phyloP scores from a whole-genome alignment of 2,329 filamentous ascomycete species.

The Zymoseptoria brevis region DNA sequence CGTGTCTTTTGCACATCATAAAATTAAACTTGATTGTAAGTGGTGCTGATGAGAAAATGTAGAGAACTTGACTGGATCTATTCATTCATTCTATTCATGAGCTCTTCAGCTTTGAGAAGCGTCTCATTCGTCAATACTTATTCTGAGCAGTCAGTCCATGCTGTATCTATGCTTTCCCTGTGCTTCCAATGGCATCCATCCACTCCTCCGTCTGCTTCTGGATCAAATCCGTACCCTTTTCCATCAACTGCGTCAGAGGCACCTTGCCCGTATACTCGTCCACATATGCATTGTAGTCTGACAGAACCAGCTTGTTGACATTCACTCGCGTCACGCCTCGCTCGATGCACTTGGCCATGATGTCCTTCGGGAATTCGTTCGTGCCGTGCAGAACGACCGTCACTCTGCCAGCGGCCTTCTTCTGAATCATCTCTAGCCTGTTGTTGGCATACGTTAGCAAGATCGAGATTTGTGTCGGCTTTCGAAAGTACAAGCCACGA shows the following conservation, averaged over 20 bases:
- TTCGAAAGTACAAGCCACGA: constrained; percentile 1
- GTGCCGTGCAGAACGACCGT: constrained; percentile 52
- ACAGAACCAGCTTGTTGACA: constrained; percentile 51
- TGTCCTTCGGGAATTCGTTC: constrained; percentile 49
- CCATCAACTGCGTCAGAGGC: constrained; percentile 47
- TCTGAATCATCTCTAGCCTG: constrained; percentile 41
- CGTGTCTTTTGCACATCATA: too few relatives aligned
- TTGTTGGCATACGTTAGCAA: background rate
- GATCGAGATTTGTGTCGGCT: background rate
- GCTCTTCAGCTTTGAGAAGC: background rate
- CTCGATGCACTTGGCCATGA: constrained; percentile 48
- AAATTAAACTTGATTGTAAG: too few relatives aligned
- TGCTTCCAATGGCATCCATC: constrained; percentile 39
- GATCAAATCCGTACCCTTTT: constrained; percentile 48
- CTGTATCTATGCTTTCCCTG: constrained; percentile 13
- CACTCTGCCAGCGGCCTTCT: constrained; percentile 42
- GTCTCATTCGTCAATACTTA: background rate
- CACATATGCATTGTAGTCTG: constrained; percentile 41
- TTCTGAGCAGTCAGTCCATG: background rate
- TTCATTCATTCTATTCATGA: background rate
- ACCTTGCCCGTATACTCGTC: constrained; percentile 43
- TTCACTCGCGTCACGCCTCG: constrained; percentile 51
- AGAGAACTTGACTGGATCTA: background rate
- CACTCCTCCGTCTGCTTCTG: constrained; percentile 48
- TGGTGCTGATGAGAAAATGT: too few relatives aligned